Base-by-base conservation (phyloP, 2,329 filamentous ascomycete genomes). In the Emergomyces orientalis region DNA sequence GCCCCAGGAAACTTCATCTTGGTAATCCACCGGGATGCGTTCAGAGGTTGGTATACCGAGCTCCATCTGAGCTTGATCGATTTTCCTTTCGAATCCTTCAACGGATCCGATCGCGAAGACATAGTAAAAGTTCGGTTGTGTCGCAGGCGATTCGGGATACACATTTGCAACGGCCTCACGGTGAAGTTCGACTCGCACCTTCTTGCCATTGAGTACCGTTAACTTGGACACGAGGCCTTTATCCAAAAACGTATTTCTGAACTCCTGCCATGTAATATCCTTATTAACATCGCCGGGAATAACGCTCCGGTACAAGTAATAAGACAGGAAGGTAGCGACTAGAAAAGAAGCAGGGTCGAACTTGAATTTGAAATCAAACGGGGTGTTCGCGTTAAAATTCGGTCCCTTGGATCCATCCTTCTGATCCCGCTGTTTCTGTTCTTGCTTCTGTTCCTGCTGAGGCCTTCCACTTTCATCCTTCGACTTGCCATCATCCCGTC, bases 221-320 rank as follows among this genome's bases (percentile, higher is more conserved):
- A 99, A 83, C 79, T 92, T 97, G 78, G 97, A 90, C 25, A 99
- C 92, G 30, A 99, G 82, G 8, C 94, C 94, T 81, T 96, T 97
- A 77, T 97, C 91, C 65, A 99, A 81, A 81, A 96, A 97, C 39
- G 91, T 94, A 69, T 86, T 92, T 66, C 90, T 83, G 78, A 99
- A 90, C 78, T 99, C 94, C 77, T 99, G 92, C 90, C 91, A 99
- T 62, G 94, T 97, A 64, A 99, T 97, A 73, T 99, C 93, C 71
- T 86, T 81, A 62, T 79, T 81, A 65, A 81, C 82, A 66, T 89
- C 86, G 25, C 83, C 82, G 3, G 87, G 87, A 63, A 90, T 82
- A 63, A 93, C 78, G 66, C 84, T 80, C 62, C 82, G 79, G 74
- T 86, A 88, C 57, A 86, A 73, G 62, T 88, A 79, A 71, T 86